phyloP scores from a whole-genome alignment of 1,284 basidiomycete genomes.

The Prillingera fragicola region DNA sequence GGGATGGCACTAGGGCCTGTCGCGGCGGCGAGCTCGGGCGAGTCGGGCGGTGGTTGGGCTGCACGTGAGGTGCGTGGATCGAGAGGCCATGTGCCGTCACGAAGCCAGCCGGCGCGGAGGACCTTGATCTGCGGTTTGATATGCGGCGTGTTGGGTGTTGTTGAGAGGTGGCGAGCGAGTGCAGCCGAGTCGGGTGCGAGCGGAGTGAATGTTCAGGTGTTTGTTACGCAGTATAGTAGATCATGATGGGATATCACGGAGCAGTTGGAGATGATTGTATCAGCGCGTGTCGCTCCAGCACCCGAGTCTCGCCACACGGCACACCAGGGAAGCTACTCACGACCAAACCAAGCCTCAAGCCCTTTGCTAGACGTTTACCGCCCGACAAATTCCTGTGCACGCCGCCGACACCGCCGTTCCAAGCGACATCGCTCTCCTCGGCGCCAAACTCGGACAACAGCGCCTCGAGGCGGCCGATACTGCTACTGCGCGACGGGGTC shows the following conservation, averaged over 20 bases:
- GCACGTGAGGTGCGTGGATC: slow-evolving; percentile 25
- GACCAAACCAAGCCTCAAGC: slow-evolving; percentile 37
- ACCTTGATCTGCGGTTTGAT: slow-evolving; percentile 36
- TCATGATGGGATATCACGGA: no score
- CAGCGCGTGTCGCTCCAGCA: no score
- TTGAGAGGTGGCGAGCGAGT: no score
- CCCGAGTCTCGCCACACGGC: no score
- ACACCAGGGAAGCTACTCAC: slow-evolving; percentile 37
- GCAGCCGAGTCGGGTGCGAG: no score
- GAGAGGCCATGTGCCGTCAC: slow-evolving; percentile 46
- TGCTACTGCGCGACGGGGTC: neutral
- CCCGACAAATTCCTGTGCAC: slow-evolving; percentile 31
- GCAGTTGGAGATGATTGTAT: no score
- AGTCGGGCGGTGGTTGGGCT: slow-evolving; percentile 24
- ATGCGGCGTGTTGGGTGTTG: neutral
- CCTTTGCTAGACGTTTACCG: slow-evolving; percentile 30
- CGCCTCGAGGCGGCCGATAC: slow-evolving; percentile 30
- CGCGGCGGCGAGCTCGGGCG: slow-evolving; percentile 14
- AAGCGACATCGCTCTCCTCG: slow-evolving; percentile 31
- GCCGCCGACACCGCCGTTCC: slow-evolving; percentile 36
- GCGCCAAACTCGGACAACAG: slow-evolving; percentile 31
- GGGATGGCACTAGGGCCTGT: no score
- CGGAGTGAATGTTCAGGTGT: no score
- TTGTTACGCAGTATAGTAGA: no score
- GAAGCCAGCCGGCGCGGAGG: slow-evolving; percentile 40